These are phyloP conservation scores for Solanum virginianum DNA, from an alignment of 257 asterid genomes.

Conservation along the genomic window DNA sequence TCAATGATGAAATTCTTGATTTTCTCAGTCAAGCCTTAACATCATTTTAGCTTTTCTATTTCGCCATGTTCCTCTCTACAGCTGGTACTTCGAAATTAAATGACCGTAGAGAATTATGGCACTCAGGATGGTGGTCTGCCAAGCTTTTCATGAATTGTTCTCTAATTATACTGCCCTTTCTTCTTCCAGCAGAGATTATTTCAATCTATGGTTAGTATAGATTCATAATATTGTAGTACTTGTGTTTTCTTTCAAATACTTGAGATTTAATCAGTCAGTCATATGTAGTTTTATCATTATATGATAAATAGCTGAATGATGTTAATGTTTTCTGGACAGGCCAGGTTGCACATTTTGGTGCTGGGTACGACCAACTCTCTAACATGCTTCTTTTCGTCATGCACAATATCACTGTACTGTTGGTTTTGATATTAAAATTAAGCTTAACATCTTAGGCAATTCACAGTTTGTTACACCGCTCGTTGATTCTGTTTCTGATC, in stretches of 20 bases:
- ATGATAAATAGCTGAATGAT: neutral
- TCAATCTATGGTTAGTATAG: constrained; percentile 25
- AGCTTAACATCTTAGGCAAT: neutral
- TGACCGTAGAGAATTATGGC: constrained; percentile 32
- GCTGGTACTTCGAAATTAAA: constrained; percentile 36
- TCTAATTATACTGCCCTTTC: constrained; percentile 24
- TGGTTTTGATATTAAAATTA: neutral
- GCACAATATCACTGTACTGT: neutral
- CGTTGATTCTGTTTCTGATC: neutral
- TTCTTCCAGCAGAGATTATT: constrained; percentile 21
- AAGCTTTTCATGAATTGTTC: constrained; percentile 22
- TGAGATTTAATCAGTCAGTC: neutral
- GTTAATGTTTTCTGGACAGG: constrained; percentile 16
- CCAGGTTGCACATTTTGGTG: constrained; percentile 43
- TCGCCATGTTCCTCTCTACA: constrained; percentile 37
- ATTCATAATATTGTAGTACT: neutral
- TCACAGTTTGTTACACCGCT: neutral
- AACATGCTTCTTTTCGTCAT: neutral
- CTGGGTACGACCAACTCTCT: constrained; percentile 22
- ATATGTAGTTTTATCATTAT: neutral
- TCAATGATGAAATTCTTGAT: neutral
- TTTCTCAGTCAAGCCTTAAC: constrained; percentile 13
- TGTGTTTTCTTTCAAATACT: neutral
- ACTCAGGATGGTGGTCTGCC: constrained; percentile 43
- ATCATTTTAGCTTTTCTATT: constrained; percentile 23